Conservation (phyloP, 305 asterid genomes). For the Salvia sclarea region DNA sequence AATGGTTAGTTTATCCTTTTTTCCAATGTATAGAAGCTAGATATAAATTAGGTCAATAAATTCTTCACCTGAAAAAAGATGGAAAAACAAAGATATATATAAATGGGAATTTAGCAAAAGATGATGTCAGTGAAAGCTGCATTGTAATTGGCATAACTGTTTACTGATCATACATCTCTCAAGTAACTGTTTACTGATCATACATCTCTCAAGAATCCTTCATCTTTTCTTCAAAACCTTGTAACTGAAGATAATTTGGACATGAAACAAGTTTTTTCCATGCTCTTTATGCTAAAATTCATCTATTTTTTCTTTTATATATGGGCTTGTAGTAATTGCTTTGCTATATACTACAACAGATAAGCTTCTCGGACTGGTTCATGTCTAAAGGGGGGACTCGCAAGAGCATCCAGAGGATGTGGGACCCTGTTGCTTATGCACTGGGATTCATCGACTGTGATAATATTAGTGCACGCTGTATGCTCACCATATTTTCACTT, state of each 20-base stretch:
- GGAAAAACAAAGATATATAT: not conserved
- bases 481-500: constrained; percentile 95
- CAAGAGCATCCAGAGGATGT: constrained; percentile 90
- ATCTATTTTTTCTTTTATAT: not conserved
- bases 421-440: constrained; percentile 99
- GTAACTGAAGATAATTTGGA: not conserved
- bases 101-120: not conserved
- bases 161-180: not conserved
- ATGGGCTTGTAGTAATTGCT: constrained; percentile 28
- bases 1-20: not conserved
- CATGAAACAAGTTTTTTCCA: constrained; percentile 17
- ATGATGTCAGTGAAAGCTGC: not conserved
- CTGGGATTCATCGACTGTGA: constrained; percentile 98
- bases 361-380: constrained; percentile 98
- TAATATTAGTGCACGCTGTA: constrained; percentile 97
- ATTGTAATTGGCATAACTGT: not conserved
- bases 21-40: not conserved
- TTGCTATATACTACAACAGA: constrained; percentile 43
- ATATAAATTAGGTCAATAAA: not conserved
- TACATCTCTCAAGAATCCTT: not conserved
- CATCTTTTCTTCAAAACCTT: not conserved
- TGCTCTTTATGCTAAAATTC: constrained; percentile 5
- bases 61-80: not conserved
- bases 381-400: constrained; percentile 97
- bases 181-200: no score